Evolutionary conservation across 108 stramenopile species (phyloP), one percentile per base, ranked within the genome.

Genomic region (Pinguiococcus pyrenoidosus): DNA sequence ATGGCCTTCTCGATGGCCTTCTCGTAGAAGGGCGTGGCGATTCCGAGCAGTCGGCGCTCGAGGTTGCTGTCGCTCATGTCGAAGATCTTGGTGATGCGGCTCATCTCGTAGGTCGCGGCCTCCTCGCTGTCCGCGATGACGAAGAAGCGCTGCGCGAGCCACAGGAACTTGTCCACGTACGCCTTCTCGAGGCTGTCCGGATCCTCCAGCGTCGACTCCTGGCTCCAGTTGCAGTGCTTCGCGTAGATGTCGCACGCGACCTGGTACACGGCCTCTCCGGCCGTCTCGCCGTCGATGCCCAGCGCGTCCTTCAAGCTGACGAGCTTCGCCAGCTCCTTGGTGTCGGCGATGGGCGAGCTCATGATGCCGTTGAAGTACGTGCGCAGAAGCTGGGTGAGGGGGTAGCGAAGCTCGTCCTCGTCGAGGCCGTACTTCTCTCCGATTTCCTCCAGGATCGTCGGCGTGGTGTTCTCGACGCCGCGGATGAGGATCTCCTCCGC

Each of bases 71-170:
- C 25, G 1, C 54, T 39, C 20, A 79, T 49, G 1, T 71, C 71
- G 46, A 84, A 53, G 1, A 75, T 69, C 48, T 79, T 79, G 38
- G 75, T 72, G 12, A 81, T 62, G 9, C 85, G 66, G 10, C 66
- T 68, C 66, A 84, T 74, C 55, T 87, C 85, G 68, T 77, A 87
- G 20, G 50, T 59, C 40, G 74, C 75, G n/a, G 81, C 82, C 49
- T 83, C 81, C 6, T 76, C 65, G 9, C 81, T 83, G 62, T 85
- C 84, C 7, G 64, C 78, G 53, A 73, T 63, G 7, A 44, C 47
- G 43, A 87, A 68, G 0, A 78, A 67, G 36, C 85, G 71, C 24
- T 84, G 81, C 14, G 71, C 71, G 59, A 87, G 52, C 51, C 81
- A 87, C 12, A 84, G 36, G 36, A 84, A 64, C 50, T 84, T 87